These are phyloP conservation scores for Neoboletus subvelutipes DNA, from an alignment of 768 basidiomycete species.

Conservation along the genomic window DNA sequence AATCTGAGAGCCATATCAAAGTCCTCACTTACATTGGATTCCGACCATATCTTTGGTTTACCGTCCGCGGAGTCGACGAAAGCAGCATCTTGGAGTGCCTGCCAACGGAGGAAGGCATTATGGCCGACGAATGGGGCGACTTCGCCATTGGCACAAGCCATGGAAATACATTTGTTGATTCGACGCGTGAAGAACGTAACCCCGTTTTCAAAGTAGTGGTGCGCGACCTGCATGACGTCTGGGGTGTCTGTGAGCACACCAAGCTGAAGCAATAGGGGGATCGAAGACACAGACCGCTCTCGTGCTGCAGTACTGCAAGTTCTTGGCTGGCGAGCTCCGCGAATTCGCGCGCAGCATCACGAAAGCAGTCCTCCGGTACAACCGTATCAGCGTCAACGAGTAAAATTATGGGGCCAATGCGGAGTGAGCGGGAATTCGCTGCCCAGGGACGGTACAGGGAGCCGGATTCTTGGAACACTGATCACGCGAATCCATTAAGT, in stretches of 20 bases:
- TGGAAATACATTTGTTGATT: constrained; percentile 81
- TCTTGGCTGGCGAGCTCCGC: constrained; percentile 59
- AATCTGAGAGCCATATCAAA: constrained; percentile 63
- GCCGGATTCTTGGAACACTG: constrained; percentile 53
- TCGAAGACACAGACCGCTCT: constrained; percentile 61
- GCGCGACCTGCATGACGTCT: constrained; percentile 89
- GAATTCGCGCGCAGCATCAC: constrained; percentile 86
- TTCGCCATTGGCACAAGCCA: constrained; percentile 79
- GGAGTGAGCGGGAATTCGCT: constrained; percentile 67
- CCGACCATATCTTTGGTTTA: constrained; percentile 76
- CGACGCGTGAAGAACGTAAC: constrained; percentile 86
- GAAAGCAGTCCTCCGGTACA: constrained; percentile 88
- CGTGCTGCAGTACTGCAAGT: constrained; percentile 88
- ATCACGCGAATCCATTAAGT: constrained; percentile 39
- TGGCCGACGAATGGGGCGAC: constrained; percentile 80
- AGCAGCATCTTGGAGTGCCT: constrained; percentile 82
- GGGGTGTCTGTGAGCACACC: constrained; percentile 5
- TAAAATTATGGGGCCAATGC: constrained; percentile 76
- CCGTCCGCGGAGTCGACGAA: constrained; percentile 52
- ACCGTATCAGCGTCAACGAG: constrained; percentile 88
- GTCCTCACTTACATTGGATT: constrained; percentile 67
- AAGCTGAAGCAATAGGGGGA: neutral
- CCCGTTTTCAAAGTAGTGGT: constrained; percentile 90
- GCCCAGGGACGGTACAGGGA: constrained; percentile 70
- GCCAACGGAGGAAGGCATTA: constrained; percentile 89